These are phyloP conservation scores for Aspergillus sclerotioniger DNA, from an alignment of 495 filamentous ascomycete species.

Conservation along the genomic window DNA sequence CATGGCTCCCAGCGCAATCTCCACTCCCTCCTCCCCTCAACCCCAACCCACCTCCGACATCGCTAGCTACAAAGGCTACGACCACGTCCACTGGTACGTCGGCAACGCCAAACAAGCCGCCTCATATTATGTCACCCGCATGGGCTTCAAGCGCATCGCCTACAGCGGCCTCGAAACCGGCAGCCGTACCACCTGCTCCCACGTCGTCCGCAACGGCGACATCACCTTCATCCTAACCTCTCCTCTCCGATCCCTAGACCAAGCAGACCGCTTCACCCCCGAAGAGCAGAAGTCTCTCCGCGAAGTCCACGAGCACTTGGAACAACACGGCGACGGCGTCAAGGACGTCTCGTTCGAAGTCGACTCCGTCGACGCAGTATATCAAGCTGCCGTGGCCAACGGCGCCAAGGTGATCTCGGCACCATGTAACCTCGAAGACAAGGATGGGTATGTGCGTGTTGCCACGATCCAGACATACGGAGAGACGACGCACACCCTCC, in stretches of 20 bases:
- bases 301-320: conserved; percentile 73
- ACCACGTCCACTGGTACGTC: conserved; percentile 90
- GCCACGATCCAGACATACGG: conserved; percentile 86
- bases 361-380: conserved; percentile 76
- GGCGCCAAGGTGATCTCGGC: conserved; percentile 64
- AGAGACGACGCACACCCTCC: conserved; percentile 85
- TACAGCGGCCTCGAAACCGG: conserved; percentile 88
- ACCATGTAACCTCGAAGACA: conserved; percentile 47
- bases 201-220: conserved; percentile 74
- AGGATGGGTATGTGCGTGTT: conserved; percentile 56
- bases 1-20: conserved; percentile 75
- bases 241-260: conserved; percentile 62
- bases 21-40: conserved; percentile 42
- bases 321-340: conserved; percentile 83
- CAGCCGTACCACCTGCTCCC: conserved; percentile 67
- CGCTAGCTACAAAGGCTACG: conserved; percentile 73
- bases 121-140: conserved; percentile 76
- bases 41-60: conserved; percentile 22
- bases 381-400: conserved; percentile 61
- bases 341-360: conserved; percentile 93
- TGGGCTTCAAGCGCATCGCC: conserved; percentile 78
- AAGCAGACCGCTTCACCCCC: conserved; percentile 42
- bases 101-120: conserved; percentile 94
- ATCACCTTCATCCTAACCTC: conserved; percentile 84
- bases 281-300: conserved; percentile 58